phyloP scores from a whole-genome alignment of 73 alveolate genomes.

The Paramecium bursaria region DNA sequence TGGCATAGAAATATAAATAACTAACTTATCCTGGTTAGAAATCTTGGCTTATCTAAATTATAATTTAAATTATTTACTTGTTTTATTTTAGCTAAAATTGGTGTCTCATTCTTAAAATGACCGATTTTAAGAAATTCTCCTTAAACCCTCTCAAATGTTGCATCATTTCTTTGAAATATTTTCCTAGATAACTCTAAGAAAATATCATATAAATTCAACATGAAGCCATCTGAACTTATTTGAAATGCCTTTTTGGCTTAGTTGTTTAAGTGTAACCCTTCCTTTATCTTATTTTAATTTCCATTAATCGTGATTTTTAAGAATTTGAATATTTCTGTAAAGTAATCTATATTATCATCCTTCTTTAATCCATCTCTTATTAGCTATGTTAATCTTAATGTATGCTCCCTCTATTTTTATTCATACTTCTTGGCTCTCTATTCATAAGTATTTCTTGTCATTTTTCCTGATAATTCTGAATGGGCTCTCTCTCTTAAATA shows the following conservation, averaged over 20 bases:
- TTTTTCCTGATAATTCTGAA: background rate
- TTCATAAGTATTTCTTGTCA: constrained; percentile 39
- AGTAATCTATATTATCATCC: background rate
- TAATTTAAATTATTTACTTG: background rate
- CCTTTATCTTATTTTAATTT: constrained; percentile 13
- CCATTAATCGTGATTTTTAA: background rate
- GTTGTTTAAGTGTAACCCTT: background rate
- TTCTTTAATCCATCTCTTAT: background rate
- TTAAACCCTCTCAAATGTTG: background rate
- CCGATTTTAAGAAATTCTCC: background rate
- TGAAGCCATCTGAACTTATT: constrained; percentile 34
- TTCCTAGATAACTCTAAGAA: background rate
- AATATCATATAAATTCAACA: constrained; percentile 22
- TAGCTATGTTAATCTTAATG: background rate
- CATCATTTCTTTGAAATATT: background rate
- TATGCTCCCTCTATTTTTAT: background rate
- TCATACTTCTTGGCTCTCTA: background rate
- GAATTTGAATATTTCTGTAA: background rate
- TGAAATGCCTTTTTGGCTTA: background rate
- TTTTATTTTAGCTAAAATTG: background rate
- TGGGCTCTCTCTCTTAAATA: constrained; percentile 39
- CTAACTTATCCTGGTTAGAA: constrained; percentile 8
- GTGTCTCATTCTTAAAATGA: constrained; percentile 33
- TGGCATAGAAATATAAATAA: constrained; percentile 27
- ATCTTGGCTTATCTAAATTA: background rate